A percentile compares a stretch with the other conserved stretches of the same genome.
These are phyloP conservation scores for Helianthus annuus DNA, from an alignment of 129 eudicot species.

Conservation along the genomic window HanXRQr2.0-SUNRISE NC_035438.2:109810557-109811056, in stretches of 20 bases:
- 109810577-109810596: too few species aligned
- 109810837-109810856: constrained; percentile 66
- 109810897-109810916: constrained; percentile 81
- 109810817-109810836: constrained; percentile 91
- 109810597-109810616: too few species aligned
- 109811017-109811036: constrained; percentile 48
- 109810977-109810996: background rate
- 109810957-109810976: constrained; percentile 51
- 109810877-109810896: constrained; percentile 83
- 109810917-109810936: constrained; percentile 93
- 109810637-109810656: too few species aligned
- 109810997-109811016: background rate
- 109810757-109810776: background rate
- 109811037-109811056: constrained; percentile 99
- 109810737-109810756: background rate
- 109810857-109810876: constrained; percentile 81
- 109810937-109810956: constrained; percentile 98
- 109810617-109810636: too few species aligned
- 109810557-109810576: too few species aligned
- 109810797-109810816: constrained; percentile 61
- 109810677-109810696: background rate
- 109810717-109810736: background rate
- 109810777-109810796: background rate
- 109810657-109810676: too few species aligned
- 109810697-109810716: too few species aligned